Conservation (phyloP, 1,139 yeast genomes). For the Suhomyces chickasaworum region DNA sequence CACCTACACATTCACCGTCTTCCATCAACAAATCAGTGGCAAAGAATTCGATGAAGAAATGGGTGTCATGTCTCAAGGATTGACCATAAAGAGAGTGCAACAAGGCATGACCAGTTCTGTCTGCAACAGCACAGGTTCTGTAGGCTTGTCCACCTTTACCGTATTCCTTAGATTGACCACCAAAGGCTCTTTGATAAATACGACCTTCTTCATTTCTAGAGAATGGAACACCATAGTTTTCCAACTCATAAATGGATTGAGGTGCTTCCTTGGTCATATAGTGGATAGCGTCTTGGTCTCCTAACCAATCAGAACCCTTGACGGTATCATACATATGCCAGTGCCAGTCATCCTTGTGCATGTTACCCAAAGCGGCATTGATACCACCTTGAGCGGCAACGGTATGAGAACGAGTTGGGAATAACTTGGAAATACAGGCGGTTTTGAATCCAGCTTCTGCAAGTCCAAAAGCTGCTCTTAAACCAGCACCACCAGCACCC, state of each 20-base stretch:
- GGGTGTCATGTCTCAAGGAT: conserved; percentile 94
- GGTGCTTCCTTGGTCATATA: conserved; percentile 99
- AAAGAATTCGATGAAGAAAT: conserved; percentile 95
- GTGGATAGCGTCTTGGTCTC: conserved; percentile 99
- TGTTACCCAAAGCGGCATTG: conserved; percentile 96
- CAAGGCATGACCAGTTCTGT: conserved; percentile 97
- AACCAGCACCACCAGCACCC: conserved; percentile 99
- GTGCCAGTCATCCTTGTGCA: conserved; percentile 98
- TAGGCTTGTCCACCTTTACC: conserved; percentile 99
- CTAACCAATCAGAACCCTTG: conserved; percentile 99
- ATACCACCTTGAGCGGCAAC: conserved; percentile 99
- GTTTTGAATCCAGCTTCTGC: conserved; percentile 98
- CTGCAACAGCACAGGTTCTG: conserved; percentile 99
- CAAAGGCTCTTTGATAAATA: conserved; percentile 98
- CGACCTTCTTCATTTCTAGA: conserved; percentile 96
- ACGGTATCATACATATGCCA: conserved; percentile 99
- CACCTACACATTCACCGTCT: conserved; percentile 96
- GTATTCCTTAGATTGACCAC: conserved; percentile 93
- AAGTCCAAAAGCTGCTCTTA: conserved; percentile 96
- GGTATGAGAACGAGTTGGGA: conserved; percentile 98
- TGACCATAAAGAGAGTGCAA: conserved; percentile 96
- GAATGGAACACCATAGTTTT: conserved; percentile 97
- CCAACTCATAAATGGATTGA: conserved; percentile 90
- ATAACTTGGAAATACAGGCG: conserved; percentile 94
- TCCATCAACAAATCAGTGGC: conserved; percentile 95